These are phyloP conservation scores for Fagopyrum esculentum DNA, from an alignment of 148 eudicot species.

Conservation along the genomic window DNA sequence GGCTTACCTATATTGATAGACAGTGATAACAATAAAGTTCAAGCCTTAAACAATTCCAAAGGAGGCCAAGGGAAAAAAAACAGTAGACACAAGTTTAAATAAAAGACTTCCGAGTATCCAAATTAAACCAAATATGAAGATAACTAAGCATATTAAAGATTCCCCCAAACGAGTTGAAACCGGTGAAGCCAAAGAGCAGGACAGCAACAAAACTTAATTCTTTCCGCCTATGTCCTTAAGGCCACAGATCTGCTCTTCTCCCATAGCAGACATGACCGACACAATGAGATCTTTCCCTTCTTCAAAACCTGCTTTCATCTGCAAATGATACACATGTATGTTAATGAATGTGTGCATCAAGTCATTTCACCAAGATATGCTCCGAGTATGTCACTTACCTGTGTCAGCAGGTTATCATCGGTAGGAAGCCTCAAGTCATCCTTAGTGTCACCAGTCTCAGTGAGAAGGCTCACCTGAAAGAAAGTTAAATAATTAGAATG, in stretches of 20 bases:
- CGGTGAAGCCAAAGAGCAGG: neutral
- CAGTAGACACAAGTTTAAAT: no score
- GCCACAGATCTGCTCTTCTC: conserved; percentile 34
- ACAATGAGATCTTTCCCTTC: conserved; percentile 27
- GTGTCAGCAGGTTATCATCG: conserved; percentile 27
- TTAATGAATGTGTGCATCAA: no score
- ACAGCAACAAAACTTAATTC: neutral
- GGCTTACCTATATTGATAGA: no score
- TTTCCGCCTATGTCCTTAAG: conserved; percentile 28
- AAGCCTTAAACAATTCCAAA: no score
- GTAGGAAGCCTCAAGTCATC: conserved; percentile 50
- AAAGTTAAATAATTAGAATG: neutral
- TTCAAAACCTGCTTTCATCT: conserved; percentile 27
- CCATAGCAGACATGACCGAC: conserved; percentile 30
- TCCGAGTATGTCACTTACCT: conserved; percentile 15
- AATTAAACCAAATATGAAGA: no score
- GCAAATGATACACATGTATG: neutral
- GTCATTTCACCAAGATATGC: no score
- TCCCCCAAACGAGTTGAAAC: neutral
- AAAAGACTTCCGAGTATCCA: no score
- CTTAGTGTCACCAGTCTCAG: conserved; percentile 44
- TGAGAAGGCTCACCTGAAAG: conserved; percentile 42
- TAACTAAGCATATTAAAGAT: neutral
- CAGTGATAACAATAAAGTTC: no score
- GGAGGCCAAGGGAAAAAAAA: no score